Evolutionary conservation across 352 stramenopile species (phyloP).

Genomic region (Phytophthora ohioensis): DNA sequence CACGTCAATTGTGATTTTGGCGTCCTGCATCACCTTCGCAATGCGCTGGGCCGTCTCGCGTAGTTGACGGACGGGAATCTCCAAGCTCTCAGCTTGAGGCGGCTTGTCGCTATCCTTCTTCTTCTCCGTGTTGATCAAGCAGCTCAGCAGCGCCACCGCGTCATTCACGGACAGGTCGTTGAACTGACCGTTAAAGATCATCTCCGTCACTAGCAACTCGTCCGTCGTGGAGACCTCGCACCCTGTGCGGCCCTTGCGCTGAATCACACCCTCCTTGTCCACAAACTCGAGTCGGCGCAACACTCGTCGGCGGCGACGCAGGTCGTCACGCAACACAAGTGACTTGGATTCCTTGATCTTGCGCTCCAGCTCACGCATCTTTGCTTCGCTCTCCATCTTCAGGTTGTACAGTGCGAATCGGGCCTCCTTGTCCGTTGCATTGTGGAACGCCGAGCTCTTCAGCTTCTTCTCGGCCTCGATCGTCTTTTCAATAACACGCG

Average conservation of each 20-base stretch:
- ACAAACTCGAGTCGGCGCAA: conserved; percentile 97
- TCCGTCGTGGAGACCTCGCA: conserved; percentile 99
- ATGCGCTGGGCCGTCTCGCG: conserved; percentile 94
- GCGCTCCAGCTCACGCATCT: conserved; percentile 93
- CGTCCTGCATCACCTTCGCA: conserved; percentile 91
- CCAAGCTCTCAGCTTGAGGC: conserved; percentile 81
- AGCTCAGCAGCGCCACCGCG: conserved; percentile 95
- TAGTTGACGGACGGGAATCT: conserved; percentile 93
- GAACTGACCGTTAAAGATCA: conserved; percentile 99
- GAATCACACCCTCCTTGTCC: conserved; percentile 96
- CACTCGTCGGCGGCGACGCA: conserved; percentile 97
- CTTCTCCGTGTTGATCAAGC: conserved; percentile 97
- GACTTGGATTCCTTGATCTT: conserved; percentile 96
- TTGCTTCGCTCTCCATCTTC: conserved; percentile 93
- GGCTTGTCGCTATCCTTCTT: conserved; percentile 90
- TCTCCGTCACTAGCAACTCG: conserved; percentile 98
- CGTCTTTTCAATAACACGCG: conserved; percentile 89
- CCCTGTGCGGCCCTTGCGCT: conserved; percentile 98
- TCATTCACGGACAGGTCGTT: conserved; percentile 98
- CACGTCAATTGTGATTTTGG: conserved; percentile 95
- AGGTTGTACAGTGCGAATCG: conserved; percentile 91
- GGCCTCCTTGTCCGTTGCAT: conserved; percentile 75
- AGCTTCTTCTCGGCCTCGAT: conserved; percentile 80
- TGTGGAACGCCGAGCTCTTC: conserved; percentile 70
- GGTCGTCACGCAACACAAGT: conserved; percentile 96